Evolutionary conservation across 768 basidiomycete species (phyloP).

Genomic region (Termitomyces eurrhizus): DNA sequence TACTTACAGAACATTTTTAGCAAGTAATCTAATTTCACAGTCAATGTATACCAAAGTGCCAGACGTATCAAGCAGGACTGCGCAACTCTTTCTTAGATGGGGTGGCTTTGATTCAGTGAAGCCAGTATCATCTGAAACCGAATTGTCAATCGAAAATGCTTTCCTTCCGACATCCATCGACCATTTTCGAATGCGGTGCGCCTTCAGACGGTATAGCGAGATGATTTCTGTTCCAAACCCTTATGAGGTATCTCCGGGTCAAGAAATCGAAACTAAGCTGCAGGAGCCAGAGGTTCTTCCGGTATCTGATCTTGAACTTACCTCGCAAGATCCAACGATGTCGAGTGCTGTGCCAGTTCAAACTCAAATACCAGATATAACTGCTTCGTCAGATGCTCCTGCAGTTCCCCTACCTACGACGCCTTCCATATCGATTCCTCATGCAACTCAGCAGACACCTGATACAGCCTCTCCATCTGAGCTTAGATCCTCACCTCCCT

Average conservation of each 20-base stretch:
- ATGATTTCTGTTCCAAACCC: conserved; percentile 20
- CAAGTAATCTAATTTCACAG: neutral
- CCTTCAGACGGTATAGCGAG: conserved; percentile 22
- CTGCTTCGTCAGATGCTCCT: neutral
- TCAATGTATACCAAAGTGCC: neutral
- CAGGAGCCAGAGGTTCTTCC: conserved; percentile 18
- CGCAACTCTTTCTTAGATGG: conserved; percentile 28
- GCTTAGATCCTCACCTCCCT: too few relatives aligned
- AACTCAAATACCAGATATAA: neutral
- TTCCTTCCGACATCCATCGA: conserved; percentile 20
- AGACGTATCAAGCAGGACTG: neutral
- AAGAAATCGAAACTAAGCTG: neutral
- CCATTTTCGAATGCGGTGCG: conserved; percentile 26
- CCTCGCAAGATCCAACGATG: conserved; percentile 10
- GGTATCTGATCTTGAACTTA: neutral
- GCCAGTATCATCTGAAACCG: conserved; percentile 22
- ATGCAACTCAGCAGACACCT: neutral
- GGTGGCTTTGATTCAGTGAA: conserved; percentile 31
- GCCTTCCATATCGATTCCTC: neutral
- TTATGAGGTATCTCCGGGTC: conserved; percentile 18
- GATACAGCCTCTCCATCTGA: neutral
- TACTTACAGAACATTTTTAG: neutral
- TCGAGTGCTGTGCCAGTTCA: conserved; percentile 2
- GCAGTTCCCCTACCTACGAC: neutral
- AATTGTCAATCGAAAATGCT: conserved; percentile 21